Percentiles rank a stretch among this genome's conserved stretches.
Evolutionary conservation across 768 basidiomycete genomes (phyloP).

Genomic region (Suillus tomentosus): DNA sequence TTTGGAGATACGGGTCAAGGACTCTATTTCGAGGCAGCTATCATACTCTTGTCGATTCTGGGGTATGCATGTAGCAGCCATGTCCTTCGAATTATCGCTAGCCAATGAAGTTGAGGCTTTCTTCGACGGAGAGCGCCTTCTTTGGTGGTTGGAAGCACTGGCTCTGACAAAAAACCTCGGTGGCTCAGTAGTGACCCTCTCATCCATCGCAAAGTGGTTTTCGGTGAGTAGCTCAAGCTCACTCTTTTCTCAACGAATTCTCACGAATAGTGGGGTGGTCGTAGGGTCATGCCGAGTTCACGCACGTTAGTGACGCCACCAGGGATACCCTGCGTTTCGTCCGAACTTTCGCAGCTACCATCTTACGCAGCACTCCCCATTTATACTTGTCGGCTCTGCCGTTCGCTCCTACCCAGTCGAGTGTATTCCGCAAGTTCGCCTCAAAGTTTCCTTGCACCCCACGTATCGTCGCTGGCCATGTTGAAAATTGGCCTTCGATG

Average conservation of each 20-base stretch:
- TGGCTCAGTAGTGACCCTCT: not conserved
- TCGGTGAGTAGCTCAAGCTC: not conserved
- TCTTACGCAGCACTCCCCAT: constrained; percentile 25
- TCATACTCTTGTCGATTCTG: constrained; percentile 36
- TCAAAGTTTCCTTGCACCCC: constrained; percentile 2
- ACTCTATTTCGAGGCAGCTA: constrained; percentile 25
- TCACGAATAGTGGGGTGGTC: not conserved
- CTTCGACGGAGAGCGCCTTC: constrained; percentile 17
- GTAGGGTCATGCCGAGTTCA: constrained; percentile 8
- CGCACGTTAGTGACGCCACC: not conserved
- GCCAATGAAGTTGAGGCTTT: constrained; percentile 21
- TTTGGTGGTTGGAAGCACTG: not conserved
- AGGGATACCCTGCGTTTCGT: constrained; percentile 19
- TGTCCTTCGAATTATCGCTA: constrained; percentile 5
- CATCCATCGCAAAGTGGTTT: not conserved
- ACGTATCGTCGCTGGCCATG: not conserved
- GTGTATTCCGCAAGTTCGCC: constrained; percentile 17
- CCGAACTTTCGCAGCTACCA: constrained; percentile 12
- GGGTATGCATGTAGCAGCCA: constrained; percentile 29
- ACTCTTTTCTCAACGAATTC: not conserved
- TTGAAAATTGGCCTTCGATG: constrained; percentile 6
- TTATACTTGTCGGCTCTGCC: constrained; percentile 29
- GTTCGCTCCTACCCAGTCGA: constrained; percentile 27
- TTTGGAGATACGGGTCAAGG: constrained; percentile 14
- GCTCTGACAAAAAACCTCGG: constrained; percentile 20